A percentile compares a stretch with the other conserved stretches of the same genome.
phyloP scores from a whole-genome alignment of 176 grass and related monocot species.

The Eleusine coracana region DNA sequence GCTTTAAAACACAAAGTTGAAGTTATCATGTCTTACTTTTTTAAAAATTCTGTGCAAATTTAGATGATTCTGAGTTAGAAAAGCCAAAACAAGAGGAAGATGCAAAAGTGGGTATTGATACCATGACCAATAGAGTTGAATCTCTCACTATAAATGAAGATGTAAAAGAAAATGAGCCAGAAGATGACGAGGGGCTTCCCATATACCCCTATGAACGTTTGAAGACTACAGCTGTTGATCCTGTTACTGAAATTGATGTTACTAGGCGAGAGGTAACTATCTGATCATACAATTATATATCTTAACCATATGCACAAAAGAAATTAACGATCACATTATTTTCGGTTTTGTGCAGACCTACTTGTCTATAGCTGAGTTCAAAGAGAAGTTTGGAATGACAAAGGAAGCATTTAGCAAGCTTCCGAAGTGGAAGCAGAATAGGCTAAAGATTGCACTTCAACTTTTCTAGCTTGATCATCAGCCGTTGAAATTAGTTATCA shows the following conservation, averaged over 20 bases:
- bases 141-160: conserved; percentile 71
- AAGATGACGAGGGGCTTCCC: conserved; percentile 78
- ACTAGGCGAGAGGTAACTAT: conserved; percentile 82
- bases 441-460: conserved; percentile 74
- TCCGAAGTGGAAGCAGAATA: conserved; percentile 92
- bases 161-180: conserved; percentile 63
- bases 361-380: conserved; percentile 75
- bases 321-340: conserved; percentile 5
- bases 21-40: conserved; percentile 22
- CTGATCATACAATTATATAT: conserved; percentile 32
- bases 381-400: conserved; percentile 88
- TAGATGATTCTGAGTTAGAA: conserved; percentile 42
- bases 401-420: conserved; percentile 78
- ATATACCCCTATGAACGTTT: conserved; percentile 73
- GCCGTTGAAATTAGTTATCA: conserved; percentile 27
- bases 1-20: conserved; percentile 1
- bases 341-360: conserved; percentile 64
- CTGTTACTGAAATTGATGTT: conserved; percentile 79
- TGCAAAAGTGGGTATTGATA: conserved; percentile 41
- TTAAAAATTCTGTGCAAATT: conserved; percentile 37
- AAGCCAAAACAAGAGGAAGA: conserved; percentile 49
- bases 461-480: conserved; percentile 61
- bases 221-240: conserved; percentile 63
- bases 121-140: conserved; percentile 44
- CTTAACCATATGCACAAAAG: neutral